phyloP scores from a whole-genome alignment of 805 yeast species.

The Candida stauntonica region DNA sequence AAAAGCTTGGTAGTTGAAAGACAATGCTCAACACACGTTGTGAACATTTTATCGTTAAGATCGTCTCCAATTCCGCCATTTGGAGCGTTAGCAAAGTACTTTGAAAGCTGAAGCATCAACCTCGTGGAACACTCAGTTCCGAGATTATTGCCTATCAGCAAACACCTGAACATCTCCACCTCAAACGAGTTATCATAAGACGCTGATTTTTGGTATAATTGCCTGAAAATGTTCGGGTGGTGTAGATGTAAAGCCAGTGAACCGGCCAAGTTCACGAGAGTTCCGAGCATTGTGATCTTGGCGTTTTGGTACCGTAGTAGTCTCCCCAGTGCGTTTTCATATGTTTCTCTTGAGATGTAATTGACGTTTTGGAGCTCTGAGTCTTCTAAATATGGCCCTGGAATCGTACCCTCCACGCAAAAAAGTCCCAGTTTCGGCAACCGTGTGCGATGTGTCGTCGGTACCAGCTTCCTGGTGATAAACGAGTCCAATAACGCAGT shows the following conservation, averaged over 20 bases:
- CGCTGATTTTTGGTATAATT: conserved; percentile 42
- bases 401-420: conserved; percentile 34
- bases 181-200: conserved; percentile 35
- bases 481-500: conserved; percentile 43
- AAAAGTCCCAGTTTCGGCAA: conserved; percentile 29
- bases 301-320: conserved; percentile 6
- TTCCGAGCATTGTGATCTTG: conserved; percentile 33
- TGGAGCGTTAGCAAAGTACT: conserved; percentile 27
- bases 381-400: conserved; percentile 38
- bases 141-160: conserved; percentile 46
- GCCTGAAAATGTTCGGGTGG: conserved; percentile 56
- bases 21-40: conserved; percentile 28
- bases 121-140: conserved; percentile 43
- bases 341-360: conserved; percentile 1
- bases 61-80: conserved; percentile 23
- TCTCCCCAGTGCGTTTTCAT: conserved; percentile 2
- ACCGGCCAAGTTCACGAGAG: conserved; percentile 46
- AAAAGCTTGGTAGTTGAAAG: conserved; percentile 15
- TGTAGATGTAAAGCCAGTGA: conserved; percentile 48
- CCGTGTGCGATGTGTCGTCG: conserved; percentile 16
- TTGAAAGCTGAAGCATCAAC: conserved; percentile 42
- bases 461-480: conserved; percentile 29
- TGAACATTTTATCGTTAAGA: conserved; percentile 23
- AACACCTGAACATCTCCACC: conserved; percentile 38
- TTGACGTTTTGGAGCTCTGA: conserved; percentile 2